Evolutionary conservation across 2,329 filamentous ascomycete species (phyloP).

Genomic region (Paramyrothecium roridum): DNA sequence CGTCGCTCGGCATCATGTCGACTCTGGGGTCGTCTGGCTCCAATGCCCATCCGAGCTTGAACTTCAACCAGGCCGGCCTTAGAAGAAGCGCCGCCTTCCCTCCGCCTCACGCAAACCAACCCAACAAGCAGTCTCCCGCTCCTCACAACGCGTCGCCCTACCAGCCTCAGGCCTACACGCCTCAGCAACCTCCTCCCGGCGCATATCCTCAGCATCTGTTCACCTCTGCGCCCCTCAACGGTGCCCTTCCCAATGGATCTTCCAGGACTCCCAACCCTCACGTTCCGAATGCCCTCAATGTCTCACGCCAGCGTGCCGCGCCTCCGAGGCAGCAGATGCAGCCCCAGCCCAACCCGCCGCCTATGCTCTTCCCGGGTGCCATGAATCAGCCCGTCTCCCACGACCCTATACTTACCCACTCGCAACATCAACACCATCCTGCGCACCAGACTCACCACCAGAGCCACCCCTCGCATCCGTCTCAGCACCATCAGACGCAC

Average conservation of each 20-base stretch:
- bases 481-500: constrained; percentile 14
- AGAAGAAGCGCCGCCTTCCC: constrained; percentile 42
- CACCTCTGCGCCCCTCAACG: constrained; percentile 42
- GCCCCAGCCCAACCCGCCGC: constrained; percentile 30
- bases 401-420: constrained; percentile 40
- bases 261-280: constrained; percentile 41
- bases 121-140: constrained; percentile 53
- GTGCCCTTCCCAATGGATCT: constrained; percentile 45
- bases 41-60: constrained; percentile 51
- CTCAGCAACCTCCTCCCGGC: constrained; percentile 46
- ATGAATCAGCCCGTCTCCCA: constrained; percentile 40
- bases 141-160: constrained; percentile 54
- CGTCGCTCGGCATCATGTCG: constrained; percentile 36
- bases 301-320: constrained; percentile 41
- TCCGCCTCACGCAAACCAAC: constrained; percentile 45
- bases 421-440: constrained; percentile 30
- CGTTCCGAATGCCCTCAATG: constrained; percentile 44
- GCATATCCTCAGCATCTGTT: constrained; percentile 53
- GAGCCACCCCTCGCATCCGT: constrained; percentile 17
- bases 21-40: constrained; percentile 46
- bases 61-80: constrained; percentile 48
- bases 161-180: constrained; percentile 49
- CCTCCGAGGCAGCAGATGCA: constrained; percentile 44
- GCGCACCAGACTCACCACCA: constrained; percentile 26
- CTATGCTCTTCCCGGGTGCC: constrained; percentile 33